These are phyloP conservation scores for Rhodotorula sp. DNA, from an alignment of 1,284 basidiomycete genomes.

Conservation along the genomic window DNA sequence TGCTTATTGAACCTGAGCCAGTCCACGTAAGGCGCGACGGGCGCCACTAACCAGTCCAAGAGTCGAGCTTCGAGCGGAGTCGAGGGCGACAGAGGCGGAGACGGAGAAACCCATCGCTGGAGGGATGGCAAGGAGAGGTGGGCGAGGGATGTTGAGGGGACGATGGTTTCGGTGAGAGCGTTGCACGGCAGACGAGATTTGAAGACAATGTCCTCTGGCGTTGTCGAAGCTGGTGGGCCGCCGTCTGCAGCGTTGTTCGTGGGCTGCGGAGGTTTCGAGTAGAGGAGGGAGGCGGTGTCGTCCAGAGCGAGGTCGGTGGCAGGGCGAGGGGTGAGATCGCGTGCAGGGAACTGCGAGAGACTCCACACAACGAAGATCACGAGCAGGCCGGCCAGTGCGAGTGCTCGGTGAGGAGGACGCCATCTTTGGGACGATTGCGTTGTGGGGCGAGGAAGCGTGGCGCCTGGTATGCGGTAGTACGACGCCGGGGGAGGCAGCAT, in stretches of 20 bases:
- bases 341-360: no score
- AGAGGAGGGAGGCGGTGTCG: no score
- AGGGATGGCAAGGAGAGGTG: neutral
- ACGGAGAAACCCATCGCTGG: conserved; percentile 36
- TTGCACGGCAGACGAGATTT: neutral
- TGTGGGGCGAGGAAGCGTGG: no score
- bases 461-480: no score
- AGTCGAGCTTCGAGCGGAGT: conserved; percentile 51
- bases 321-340: no score
- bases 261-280: neutral
- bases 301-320: no score
- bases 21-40: conserved; percentile 36
- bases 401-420: no score
- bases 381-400: no score
- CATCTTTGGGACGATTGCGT: no score
- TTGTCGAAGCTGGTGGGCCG: neutral
- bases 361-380: no score
- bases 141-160: neutral
- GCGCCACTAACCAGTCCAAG: conserved; percentile 51
- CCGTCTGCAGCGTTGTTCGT: neutral
- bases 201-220: neutral
- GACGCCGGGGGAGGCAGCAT: no score
- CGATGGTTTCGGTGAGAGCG: neutral
- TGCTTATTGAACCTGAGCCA: conserved; percentile 40
- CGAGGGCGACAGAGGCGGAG: conserved; percentile 48